Evolutionary conservation across 768 basidiomycete genomes (phyloP), one percentile per base, ranked within the genome.

Genomic region (Termitomyces sp.): DNA sequence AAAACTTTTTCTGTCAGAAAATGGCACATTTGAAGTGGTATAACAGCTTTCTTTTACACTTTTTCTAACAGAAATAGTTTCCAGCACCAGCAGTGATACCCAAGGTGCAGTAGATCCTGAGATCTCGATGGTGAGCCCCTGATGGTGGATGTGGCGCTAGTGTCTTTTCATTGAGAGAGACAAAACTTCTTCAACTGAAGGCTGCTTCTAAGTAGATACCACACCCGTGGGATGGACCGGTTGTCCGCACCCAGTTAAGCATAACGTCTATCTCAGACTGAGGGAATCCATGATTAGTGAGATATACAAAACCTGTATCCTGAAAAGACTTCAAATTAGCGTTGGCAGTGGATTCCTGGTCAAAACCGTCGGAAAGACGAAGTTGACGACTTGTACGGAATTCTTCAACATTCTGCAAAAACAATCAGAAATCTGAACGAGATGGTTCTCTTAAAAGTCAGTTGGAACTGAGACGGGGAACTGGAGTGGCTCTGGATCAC

Each of bases 301-400:
- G 66, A 67, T 81, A 82, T 3, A 80, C 77, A 67, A 83, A 82
- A 1, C 82, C 82, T 33, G 71, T 72, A n/a, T n/a, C n/a, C n/a
- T n/a, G n/a, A n/a, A n/a, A n/a, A n/a, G n/a, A n/a, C n/a, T n/a
- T n/a, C n/a, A n/a, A n/a, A n/a, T n/a, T n/a, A n/a, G n/a, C n/a
- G n/a, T n/a, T n/a, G n/a, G n/a, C n/a, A n/a, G n/a, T n/a, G n/a
- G n/a, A n/a, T n/a, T n/a, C 1, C 60, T 75, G 79, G 55, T 72
- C 65, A 0, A 70, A 69, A 5, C 73, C 77, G 58, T 79, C 68
- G 3, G 79, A 54, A 64, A 82, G 82, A 1, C 66, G 57, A 82
- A 79, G 64, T 82, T 76, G 26, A 83, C 67, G 23, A 79, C 68
- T 32, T 70, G 64, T 16, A 81, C 33, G 18, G 16, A 26, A 44